Evolutionary conservation across 1,284 basidiomycete species (phyloP), one percentile per base, ranked within the genome.

Genomic region (Trametes versicolor): DNA sequence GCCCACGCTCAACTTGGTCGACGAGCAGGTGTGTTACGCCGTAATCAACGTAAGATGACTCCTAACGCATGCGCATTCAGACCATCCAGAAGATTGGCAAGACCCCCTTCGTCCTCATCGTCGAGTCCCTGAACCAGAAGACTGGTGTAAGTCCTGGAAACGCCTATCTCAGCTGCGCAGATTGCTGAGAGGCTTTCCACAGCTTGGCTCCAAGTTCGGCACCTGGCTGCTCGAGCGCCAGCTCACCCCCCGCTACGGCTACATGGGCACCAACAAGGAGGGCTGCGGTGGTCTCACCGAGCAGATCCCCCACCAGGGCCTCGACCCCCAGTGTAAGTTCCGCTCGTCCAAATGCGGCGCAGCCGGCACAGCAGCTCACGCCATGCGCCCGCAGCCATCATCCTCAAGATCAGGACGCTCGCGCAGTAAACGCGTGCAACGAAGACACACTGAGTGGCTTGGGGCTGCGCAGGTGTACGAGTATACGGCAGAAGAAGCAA

Each of bases 101-200:
- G 27, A 89, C 84, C 69, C 85, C 83, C 41, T 95, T 95, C 77
- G 92, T 95, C 25, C 84, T 95, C 41, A 87, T 95, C 47, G 93
- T 91, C 25, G 94, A 95, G 79, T 90, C 91, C n/a, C 82, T 92
- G 63, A 95, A 93, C 82, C 90, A 91, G 79, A 93, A 92, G 86
- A 95, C 93, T 15, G 93, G 92, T 19, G 90, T 92, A 77, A 58
- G 87, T 78, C 13, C 62, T 49, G 0, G 8, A 5, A 4, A 17
- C 1, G 4, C n/a, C 15, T 3, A 9, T 9, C 8, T 1, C 9
- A 9, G 48, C 48, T 4, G 27, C 12, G 23, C 13, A 8, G 3
- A 7, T 25, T 51, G 8, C 61, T 62, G 2, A 62, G 12, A 0
- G 23, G 1, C 4, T 1, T 6, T 36, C 37, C 37, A 27, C 60